Percentiles rank a stretch among this genome's conserved stretches.
These are phyloP conservation scores for Stentor roeselii DNA, from an alignment of 73 alveolate genomes.

Conservation along the genomic window DNA sequence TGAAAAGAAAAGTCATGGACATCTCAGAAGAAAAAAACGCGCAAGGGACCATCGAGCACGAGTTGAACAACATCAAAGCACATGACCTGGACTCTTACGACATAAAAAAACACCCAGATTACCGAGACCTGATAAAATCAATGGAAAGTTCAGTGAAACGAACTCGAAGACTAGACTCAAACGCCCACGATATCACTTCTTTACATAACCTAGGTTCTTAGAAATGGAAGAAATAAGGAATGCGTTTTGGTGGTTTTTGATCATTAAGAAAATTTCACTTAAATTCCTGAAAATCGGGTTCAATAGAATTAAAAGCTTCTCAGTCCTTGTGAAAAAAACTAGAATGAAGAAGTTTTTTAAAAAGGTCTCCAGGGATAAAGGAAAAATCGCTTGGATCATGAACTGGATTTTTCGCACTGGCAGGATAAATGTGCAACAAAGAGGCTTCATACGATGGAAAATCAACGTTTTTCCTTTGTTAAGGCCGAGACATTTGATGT, in stretches of 20 bases:
- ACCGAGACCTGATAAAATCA: not conserved
- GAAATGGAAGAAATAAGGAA: no score
- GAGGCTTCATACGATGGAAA: not conserved
- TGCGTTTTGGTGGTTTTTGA: no score
- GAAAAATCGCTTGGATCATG: not conserved
- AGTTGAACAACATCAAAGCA: not conserved
- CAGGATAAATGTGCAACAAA: not conserved
- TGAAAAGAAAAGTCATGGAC: not conserved
- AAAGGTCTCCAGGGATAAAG: no score
- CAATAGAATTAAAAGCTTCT: no score
- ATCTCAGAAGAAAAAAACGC: not conserved
- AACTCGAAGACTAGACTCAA: no score
- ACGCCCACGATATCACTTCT: no score
- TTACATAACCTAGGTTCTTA: no score
- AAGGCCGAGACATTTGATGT: no score
- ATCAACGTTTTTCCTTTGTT: not conserved
- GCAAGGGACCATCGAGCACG: not conserved
- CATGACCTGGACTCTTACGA: conserved; percentile 1
- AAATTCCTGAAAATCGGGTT: no score
- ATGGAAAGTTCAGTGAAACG: not conserved
- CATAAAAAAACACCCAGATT: not conserved
- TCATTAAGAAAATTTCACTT: no score
- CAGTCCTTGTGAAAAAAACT: no score
- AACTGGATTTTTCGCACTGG: not conserved
- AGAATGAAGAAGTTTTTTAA: no score